Base-by-base conservation (phyloP, 1,284 basidiomycete species). In the Gomphus bonarii region DNA sequence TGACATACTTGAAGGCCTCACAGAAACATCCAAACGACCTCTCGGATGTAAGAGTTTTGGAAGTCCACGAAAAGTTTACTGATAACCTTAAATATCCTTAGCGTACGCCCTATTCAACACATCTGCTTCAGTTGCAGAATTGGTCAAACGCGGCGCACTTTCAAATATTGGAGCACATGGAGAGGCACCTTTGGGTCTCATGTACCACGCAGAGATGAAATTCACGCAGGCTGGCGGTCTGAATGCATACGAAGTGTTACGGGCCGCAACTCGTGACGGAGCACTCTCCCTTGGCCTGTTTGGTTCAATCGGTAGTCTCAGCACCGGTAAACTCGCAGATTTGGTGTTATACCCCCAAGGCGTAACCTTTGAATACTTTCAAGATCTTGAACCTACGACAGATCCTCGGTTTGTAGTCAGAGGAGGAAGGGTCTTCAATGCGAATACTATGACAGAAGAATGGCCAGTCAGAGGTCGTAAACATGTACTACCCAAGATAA, bases 151-250 rank as follows among this genome's bases (percentile, higher is more conserved):
- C 65, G 85, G 77, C n/a, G 66, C 85, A 20, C 72, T 74, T 28
- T 73, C 80, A 1, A 79, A 84, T 61, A 83, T 88, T 58, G 85
- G 85, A 30, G 85, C 85, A 0, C 85, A 88, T 61, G 85, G 85
- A n/a, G 85, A 88, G 66, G 75, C 80, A 1, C 85, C 85, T 0
- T 67, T 85, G 12, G 85, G 85, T 1, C 64, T 82, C n/a, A 85
- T 84, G 69, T 88, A 87, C 63, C 85, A 88, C 60, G 76, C 78
- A 20, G 85, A 88, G 64, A 81, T 87, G 77, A 74, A 70, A 58
- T 85, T 85, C 65, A 73, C 82, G 14, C 70, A 72, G 52, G 70
- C 73, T 16, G 85, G 85, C 16, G 85, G 85, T 1, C 63, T 69
- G 55, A 70, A 66, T 2, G 77, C 75, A 64, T 80, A 78, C 60